Conservation (phyloP, 2,329 filamentous ascomycete genomes). For the Pestalotiopsis fici region DNA sequence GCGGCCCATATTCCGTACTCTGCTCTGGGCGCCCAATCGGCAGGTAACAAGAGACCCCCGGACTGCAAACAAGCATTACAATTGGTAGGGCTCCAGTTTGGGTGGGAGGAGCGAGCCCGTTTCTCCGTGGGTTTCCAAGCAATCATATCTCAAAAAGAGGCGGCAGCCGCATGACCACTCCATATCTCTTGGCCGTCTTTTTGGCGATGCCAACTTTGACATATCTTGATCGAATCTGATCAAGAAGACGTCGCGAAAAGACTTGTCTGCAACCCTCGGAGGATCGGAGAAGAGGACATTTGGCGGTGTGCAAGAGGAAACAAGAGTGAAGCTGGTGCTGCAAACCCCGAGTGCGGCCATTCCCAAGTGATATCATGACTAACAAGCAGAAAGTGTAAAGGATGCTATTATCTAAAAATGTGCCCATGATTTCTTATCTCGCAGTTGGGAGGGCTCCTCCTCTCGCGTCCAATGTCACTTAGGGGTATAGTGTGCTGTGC, state of each 20-base stretch:
- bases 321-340: not conserved
- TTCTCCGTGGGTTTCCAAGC: too few relatives aligned
- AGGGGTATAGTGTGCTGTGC: not conserved
- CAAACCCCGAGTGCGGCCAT: not conserved
- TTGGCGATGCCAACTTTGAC: not conserved
- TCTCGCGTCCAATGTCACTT: slow-evolving; percentile 2
- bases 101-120: not conserved
- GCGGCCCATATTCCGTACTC: not conserved
- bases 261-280: not conserved
- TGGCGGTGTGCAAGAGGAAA: not conserved
- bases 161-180: not conserved
- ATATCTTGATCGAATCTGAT: too few relatives aligned
- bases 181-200: not conserved
- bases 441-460: not conserved
- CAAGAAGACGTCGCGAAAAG: not conserved
- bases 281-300: not conserved
- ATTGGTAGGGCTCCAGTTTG: not conserved
- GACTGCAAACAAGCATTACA: not conserved
- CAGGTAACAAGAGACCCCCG: not conserved
- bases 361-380: slow-evolving; percentile 1
- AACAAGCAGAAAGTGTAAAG: not conserved
- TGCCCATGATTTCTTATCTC: slow-evolving; percentile 1
- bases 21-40: not conserved
- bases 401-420: slow-evolving; percentile 7
- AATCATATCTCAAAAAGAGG: not conserved